Evolutionary conservation across 106 monocot species (phyloP).

Genomic region (Allium fistulosum): DNA sequence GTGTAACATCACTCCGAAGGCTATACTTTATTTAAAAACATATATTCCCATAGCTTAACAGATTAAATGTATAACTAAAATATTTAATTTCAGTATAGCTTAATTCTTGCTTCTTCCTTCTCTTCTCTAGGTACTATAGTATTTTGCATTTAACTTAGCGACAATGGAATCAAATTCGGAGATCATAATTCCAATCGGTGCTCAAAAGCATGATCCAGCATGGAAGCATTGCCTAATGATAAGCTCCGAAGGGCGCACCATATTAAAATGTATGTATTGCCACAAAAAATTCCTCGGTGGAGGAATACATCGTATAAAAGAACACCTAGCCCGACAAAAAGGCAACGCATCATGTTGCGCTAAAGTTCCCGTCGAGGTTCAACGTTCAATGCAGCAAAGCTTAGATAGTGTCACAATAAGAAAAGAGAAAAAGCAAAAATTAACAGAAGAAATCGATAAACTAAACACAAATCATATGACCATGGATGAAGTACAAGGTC

Average conservation of each 20-base stretch:
- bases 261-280: conserved; percentile 85
- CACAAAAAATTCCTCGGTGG: conserved; percentile 81
- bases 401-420: conserved; percentile 54
- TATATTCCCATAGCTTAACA: no score
- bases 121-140: background rate
- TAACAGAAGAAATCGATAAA: conserved; percentile 43
- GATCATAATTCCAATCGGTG: conserved; percentile 75
- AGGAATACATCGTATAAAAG: conserved; percentile 95
- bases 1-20: no score
- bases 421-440: conserved; percentile 60
- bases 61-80: no score
- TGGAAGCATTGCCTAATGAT: conserved; percentile 98
- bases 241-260: conserved; percentile 47
- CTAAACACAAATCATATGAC: conserved; percentile 12
- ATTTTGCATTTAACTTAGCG: background rate
- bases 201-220: conserved; percentile 98
- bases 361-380: conserved; percentile 70
- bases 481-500: conserved; percentile 6
- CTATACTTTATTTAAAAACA: no score
- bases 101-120: no score
- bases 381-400: conserved; percentile 73
- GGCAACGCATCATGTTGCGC: conserved; percentile 94
- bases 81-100: no score
- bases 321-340: conserved; percentile 89
- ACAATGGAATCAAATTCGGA: conserved; percentile 44